Evolutionary conservation across 2,329 filamentous ascomycete species (phyloP).

Genomic region (Ophiognomonia clavigignenti-juglandacearum): DNA sequence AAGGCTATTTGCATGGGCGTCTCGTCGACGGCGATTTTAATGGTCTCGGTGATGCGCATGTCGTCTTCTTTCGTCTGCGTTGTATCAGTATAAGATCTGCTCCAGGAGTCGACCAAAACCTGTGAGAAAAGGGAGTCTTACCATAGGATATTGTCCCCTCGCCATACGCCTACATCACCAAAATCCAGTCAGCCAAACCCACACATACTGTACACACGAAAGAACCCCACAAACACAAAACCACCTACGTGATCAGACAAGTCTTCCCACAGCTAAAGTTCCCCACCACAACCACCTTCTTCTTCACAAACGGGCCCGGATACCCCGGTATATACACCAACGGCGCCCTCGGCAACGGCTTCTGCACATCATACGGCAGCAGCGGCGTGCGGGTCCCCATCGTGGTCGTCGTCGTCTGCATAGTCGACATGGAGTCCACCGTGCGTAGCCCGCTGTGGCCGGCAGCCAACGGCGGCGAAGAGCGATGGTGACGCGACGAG

Average conservation of each 20-base stretch:
- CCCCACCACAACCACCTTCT: conserved; percentile 16
- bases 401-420: conserved; percentile 7
- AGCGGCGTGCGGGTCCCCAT: no score
- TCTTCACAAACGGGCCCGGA: conserved; percentile 10
- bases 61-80: conserved; percentile 5
- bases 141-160: conserved; percentile 8
- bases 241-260: conserved; percentile 11
- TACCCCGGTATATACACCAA: conserved; percentile 11
- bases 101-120: no score
- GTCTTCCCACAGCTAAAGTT: conserved; percentile 17
- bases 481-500: neutral
- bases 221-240: neutral
- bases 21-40: conserved; percentile 13
- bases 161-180: conserved; percentile 9
- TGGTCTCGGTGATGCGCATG: conserved; percentile 4
- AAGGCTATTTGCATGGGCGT: conserved; percentile 11
- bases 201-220: neutral
- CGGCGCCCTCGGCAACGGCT: conserved; percentile 13
- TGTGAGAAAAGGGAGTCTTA: neutral
- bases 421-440: conserved; percentile 10
- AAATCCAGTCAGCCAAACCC: neutral
- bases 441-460: conserved; percentile 2
- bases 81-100: no score
- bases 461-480: neutral
- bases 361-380: no score